phyloP scores from a whole-genome alignment of 768 basidiomycete genomes.

The Asterophora lycoperdoides region DNA sequence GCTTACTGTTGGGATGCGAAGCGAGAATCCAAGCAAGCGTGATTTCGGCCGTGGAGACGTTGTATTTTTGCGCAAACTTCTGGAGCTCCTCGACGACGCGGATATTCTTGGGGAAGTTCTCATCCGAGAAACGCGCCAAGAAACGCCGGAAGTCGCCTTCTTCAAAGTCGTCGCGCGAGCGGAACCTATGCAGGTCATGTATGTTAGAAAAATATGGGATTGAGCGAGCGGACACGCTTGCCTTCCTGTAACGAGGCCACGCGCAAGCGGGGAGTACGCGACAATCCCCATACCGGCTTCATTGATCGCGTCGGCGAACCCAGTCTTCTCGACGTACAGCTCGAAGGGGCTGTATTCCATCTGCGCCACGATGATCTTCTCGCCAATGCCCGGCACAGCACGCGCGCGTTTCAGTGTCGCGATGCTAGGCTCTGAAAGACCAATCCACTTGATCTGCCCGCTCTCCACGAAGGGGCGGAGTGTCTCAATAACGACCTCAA shows the following conservation, averaged over 20 bases:
- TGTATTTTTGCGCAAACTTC: slow-evolving; percentile 28
- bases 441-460: slow-evolving; percentile 34
- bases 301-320: slow-evolving; percentile 33
- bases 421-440: not conserved
- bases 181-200: slow-evolving; percentile 9
- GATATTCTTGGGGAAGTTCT: slow-evolving; percentile 40
- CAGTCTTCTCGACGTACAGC: slow-evolving; percentile 39
- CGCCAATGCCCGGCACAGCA: slow-evolving; percentile 37
- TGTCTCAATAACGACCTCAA: slow-evolving; percentile 32
- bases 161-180: slow-evolving; percentile 37
- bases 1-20: slow-evolving; percentile 15
- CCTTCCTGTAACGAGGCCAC: slow-evolving; percentile 46
- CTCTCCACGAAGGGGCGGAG: slow-evolving; percentile 1
- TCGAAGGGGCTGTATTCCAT: slow-evolving; percentile 41
- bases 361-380: slow-evolving; percentile 31
- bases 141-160: slow-evolving; percentile 30
- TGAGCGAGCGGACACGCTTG: slow-evolving; percentile 20
- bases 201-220: not conserved
- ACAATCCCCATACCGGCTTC: slow-evolving; percentile 43
- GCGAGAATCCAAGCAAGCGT: slow-evolving; percentile 44
- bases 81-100: slow-evolving; percentile 31
- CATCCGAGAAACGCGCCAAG: slow-evolving; percentile 33
- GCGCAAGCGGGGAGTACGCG: slow-evolving; percentile 45
- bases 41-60: slow-evolving; percentile 37
- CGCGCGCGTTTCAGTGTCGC: slow-evolving; percentile 43